Evolutionary conservation across 768 basidiomycete species (phyloP), one percentile per base, ranked within the genome.

Genomic region (Auricularia cornea): DNA sequence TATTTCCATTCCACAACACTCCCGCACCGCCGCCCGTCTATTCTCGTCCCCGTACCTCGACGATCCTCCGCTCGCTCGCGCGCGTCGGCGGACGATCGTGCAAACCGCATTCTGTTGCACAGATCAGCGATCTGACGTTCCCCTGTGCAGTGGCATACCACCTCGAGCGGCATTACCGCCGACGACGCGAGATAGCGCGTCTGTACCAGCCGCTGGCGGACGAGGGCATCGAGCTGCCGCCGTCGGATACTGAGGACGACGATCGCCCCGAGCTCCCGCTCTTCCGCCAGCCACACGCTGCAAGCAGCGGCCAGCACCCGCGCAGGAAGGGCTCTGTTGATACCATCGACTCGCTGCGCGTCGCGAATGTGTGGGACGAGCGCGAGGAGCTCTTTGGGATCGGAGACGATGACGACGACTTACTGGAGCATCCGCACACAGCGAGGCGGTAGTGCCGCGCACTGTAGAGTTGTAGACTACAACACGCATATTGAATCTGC

Each of bases 151-250:
- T 66, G n/a, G 63, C 70, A 0, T 92, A 84, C 70, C 74, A 90
- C 64, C 72, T 89, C 59, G 92, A 94, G 70, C 80, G 79, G 51
- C 84, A 92, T 68, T 88, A 94, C 71, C 87, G 92, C 29, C 83
- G 84, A 64, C 80, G 92, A 68, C 83, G 88, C 74, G 92, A 94
- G 89, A 93, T 93, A 64, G 79, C 85, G 23, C 84, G 89, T 3
- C 77, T 94, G 3, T 94, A 94, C 72, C 84, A 83, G 48, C 91
- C 91, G 0, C 76, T 94, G 35, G 75, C 82, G 62, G 87, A 89
- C 44, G 76, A 78, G 2, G 54, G 30, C 26, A 57, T 57, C 54
- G 54, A 57, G 30, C 35, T 38, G 35, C 60, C 66, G 0, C 64
- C 62, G 59, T 23, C 59, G 11, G 41, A 30, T 11, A 33, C 51